Percentiles rank a stretch among this genome's conserved stretches.
Evolutionary conservation across 805 yeast species (phyloP).

Genomic region (Starmerella riodocensis): DNA sequence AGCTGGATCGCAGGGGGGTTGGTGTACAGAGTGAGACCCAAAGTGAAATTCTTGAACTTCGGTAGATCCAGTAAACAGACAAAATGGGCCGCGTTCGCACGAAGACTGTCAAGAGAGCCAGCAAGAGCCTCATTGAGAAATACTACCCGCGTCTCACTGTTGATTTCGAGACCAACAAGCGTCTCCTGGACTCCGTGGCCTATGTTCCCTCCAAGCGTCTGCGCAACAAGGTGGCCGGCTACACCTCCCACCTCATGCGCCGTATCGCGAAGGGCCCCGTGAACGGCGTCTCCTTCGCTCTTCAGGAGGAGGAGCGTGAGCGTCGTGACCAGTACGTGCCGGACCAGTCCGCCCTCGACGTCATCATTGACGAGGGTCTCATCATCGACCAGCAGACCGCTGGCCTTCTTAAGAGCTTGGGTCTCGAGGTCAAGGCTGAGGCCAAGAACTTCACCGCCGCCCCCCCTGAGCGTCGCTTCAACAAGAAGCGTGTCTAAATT

Average conservation of each 20-base stretch:
- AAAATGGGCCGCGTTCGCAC: slow-evolving; percentile 98
- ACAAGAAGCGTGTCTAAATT: slow-evolving; percentile 25
- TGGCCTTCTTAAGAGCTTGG: slow-evolving; percentile 85
- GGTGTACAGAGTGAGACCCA: neutral
- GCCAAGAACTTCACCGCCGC: slow-evolving; percentile 38
- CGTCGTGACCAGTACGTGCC: slow-evolving; percentile 99
- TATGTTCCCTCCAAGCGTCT: slow-evolving; percentile 98
- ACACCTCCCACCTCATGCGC: slow-evolving; percentile 99
- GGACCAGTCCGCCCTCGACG: slow-evolving; percentile 98
- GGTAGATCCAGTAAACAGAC: slow-evolving; percentile 8
- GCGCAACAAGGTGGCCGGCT: slow-evolving; percentile 99
- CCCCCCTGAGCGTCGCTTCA: slow-evolving; percentile 23
- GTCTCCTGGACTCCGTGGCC: slow-evolving; percentile 96
- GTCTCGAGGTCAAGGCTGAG: slow-evolving; percentile 38
- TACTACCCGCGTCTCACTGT: slow-evolving; percentile 99
- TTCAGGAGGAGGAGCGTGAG: slow-evolving; percentile 99
- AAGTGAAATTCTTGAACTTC: slow-evolving; percentile 16
- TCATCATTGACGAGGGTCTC: slow-evolving; percentile 87
- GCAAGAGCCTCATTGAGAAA: slow-evolving; percentile 98
- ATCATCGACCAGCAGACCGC: slow-evolving; percentile 96
- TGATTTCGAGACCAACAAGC: slow-evolving; percentile 99
- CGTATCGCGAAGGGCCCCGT: slow-evolving; percentile 99
- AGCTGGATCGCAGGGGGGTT: too few relatives aligned
- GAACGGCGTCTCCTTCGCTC: slow-evolving; percentile 99
- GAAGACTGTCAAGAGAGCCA: slow-evolving; percentile 99